Conservation (phyloP, 805 yeast species). For the Starmerella floris region DNA sequence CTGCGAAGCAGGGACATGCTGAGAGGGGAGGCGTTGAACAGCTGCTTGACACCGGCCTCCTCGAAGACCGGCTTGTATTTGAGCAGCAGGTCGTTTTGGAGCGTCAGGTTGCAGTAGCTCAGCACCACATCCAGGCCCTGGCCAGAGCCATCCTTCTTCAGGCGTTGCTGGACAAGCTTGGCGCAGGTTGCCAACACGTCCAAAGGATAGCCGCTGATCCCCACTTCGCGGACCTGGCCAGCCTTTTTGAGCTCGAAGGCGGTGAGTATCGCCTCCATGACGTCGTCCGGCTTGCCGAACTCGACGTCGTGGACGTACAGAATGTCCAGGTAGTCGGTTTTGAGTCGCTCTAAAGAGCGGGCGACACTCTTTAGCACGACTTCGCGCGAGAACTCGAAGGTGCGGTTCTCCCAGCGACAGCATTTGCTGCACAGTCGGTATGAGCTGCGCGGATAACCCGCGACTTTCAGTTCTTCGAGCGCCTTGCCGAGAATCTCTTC, state of each 20-base stretch:
- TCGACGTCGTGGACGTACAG: constrained; percentile 86
- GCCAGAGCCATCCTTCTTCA: constrained; percentile 29
- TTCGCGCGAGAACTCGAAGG: constrained; percentile 59
- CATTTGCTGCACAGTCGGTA: constrained; percentile 74
- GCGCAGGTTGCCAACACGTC: constrained; percentile 48
- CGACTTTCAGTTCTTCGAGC: constrained; percentile 27
- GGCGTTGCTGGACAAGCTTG: constrained; percentile 21
- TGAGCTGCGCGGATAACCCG: constrained; percentile 37
- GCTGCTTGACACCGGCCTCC: constrained; percentile 38
- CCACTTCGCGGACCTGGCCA: constrained; percentile 53
- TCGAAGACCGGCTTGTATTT: constrained; percentile 37
- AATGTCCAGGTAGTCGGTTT: constrained; percentile 59
- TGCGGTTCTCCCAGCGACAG: constrained; percentile 56
- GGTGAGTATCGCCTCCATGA: constrained; percentile 49
- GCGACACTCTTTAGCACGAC: constrained; percentile 48
- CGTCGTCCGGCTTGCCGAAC: constrained; percentile 45
- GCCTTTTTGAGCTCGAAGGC: constrained; percentile 45
- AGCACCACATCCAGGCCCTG: constrained; percentile 63
- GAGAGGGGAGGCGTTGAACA: constrained; percentile 75
- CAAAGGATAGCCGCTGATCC: constrained; percentile 81
- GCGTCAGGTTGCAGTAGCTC: constrained; percentile 67
- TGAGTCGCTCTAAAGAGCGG: constrained; percentile 54
- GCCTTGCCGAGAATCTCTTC: constrained; percentile 64
- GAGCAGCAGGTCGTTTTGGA: constrained; percentile 54
- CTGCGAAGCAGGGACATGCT: constrained; percentile 76